Base-by-base conservation (phyloP, 1,284 basidiomycete genomes). In the Ustilago vetiveriae region DNA sequence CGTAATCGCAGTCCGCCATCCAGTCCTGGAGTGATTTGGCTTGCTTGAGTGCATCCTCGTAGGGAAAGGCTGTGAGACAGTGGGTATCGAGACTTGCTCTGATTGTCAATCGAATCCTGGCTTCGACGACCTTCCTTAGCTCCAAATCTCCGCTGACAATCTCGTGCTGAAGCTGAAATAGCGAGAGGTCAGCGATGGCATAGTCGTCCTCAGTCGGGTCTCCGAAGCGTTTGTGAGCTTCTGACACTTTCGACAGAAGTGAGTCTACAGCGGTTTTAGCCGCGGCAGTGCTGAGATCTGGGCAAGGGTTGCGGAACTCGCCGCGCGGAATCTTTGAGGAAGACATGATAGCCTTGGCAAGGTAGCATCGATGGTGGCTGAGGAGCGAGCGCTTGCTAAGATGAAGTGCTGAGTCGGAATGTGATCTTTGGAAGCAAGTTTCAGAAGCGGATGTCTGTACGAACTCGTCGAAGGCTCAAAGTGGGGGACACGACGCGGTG, bases 41-140 rank as follows among this genome's bases (percentile, higher is more conserved):
- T 2, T 14, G 19, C 14, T 41, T 32, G 13, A 63, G 39, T 2
- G 66, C 67, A 8, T 42, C 8, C 6, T 65, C 19, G 29, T 43
- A 63, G 1, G 62, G 53, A 7, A 72, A 67, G 0, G 64, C 68
- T 6, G 72, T 65, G 8, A 74, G 57, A 33, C 72, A 74, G 32
- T 68, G 65, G 0, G 72, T 74, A 0, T 33, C 19, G 21, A 64
- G 23, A 24, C 59, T 63, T n/a, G 66, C 59, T 13, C 45, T 19
- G 17, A 63, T 30, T 0, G 59, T 54, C 4, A 68, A 35, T 5
- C 65, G 53, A 10, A 68, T 68, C 6, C 54, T 38, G 1, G 65
- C 53, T 30, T 68, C 58, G 13, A 62, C 49, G 5, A 68, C 3
- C 2, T 33, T 7, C 24, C 7, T 36, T 5, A 67, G 13, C 6